Base-by-base conservation (phyloP, 1,284 basidiomycete species). In the Cryptococcus depauperatus region DNA sequence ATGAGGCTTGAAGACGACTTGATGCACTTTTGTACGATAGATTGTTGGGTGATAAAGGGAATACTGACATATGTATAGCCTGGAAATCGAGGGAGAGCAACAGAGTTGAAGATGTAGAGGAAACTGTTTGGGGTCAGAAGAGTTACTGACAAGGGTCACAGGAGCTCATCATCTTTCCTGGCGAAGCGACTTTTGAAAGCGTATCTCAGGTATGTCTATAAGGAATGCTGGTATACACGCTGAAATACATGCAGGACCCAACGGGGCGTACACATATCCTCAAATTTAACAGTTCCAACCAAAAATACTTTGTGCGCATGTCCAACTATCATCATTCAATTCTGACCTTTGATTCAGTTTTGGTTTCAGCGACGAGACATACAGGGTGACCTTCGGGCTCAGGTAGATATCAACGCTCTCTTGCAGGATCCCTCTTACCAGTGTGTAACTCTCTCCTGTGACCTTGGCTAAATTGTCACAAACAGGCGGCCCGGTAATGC, bases 101-200 rank as follows among this genome's bases (percentile, higher is more conserved):
- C 35, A 44, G 40, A 21, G 50, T 55, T 16, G 65, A 68, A 43
- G 67, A 70, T 47, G 68, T 70, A 27, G n/a, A n/a, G n/a, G n/a
- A n/a, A 44, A 66, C 39, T 22, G 4, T 25, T 5, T n/a, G 10
- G 21, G 26, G n/a, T 29, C 26, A 13, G 16, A 18, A 34, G 4
- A 34, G 13, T 33, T 32, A 25, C 26, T 35, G 41, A 26, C 18
- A 14, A 27, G 21, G 23, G 35, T 11, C 16, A 16, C 42, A 68
- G 65, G 65, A 69, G 39, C 57, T 67, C 22, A 59, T 71, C 50
- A 57, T 71, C 52, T 70, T 71, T 54, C 67, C 64, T n/a, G 65
- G 63, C n/a, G 69, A 70, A 56, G 67, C 66, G 0, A 58, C 57
- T 4, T 70, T 71, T 35, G 56, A 62, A 40, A 60, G 59, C 37